A percentile compares a stretch with the other conserved stretches of the same genome.
phyloP scores from a whole-genome alignment of 352 stramenopile species.

The Phytophthora chlamydospora region DNA sequence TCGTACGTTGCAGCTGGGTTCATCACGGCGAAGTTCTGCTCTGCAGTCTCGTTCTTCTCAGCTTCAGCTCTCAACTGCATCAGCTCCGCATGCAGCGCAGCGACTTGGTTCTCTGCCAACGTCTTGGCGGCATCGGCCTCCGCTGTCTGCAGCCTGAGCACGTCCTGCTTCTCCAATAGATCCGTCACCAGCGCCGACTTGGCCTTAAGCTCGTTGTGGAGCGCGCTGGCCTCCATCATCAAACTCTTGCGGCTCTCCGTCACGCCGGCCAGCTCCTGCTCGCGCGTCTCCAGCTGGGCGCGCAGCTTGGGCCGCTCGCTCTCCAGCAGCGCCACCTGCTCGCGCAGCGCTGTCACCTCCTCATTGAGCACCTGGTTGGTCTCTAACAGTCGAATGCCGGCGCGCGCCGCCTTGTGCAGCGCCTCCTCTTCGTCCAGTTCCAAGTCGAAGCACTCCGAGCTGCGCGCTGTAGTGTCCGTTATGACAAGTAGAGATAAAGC shows the following conservation, averaged over 20 bases:
- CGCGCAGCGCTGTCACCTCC: slow-evolving; percentile 59
- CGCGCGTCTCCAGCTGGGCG: slow-evolving; percentile 41
- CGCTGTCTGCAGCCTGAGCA: slow-evolving; percentile 40
- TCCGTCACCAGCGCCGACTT: slow-evolving; percentile 66
- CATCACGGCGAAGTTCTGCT: slow-evolving; percentile 29
- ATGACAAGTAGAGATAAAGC: slow-evolving; percentile 8
- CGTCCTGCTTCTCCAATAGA: slow-evolving; percentile 59
- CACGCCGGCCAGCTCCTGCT: slow-evolving; percentile 48
- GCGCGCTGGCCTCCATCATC: slow-evolving; percentile 56
- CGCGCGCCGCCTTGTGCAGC: slow-evolving; percentile 66
- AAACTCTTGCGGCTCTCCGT: slow-evolving; percentile 50
- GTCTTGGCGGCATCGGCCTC: slow-evolving; percentile 37
- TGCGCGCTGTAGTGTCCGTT: slow-evolving; percentile 16
- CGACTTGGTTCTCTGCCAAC: slow-evolving; percentile 45
- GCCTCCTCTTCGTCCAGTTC: slow-evolving; percentile 67
- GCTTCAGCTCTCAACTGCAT: slow-evolving; percentile 12
- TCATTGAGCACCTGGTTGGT: slow-evolving; percentile 73
- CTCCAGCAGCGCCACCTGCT: slow-evolving; percentile 64
- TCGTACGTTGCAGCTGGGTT: slow-evolving; percentile 66
- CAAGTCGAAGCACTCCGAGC: slow-evolving; percentile 46
- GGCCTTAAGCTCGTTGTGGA: slow-evolving; percentile 62
- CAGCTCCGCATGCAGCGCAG: slow-evolving; percentile 36
- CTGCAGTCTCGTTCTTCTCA: slow-evolving; percentile 17
- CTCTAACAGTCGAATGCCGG: slow-evolving; percentile 76
- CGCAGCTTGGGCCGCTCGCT: slow-evolving; percentile 52